phyloP scores from a whole-genome alignment of 345 rosid species.

The Hypericum androsaemum region DNA sequence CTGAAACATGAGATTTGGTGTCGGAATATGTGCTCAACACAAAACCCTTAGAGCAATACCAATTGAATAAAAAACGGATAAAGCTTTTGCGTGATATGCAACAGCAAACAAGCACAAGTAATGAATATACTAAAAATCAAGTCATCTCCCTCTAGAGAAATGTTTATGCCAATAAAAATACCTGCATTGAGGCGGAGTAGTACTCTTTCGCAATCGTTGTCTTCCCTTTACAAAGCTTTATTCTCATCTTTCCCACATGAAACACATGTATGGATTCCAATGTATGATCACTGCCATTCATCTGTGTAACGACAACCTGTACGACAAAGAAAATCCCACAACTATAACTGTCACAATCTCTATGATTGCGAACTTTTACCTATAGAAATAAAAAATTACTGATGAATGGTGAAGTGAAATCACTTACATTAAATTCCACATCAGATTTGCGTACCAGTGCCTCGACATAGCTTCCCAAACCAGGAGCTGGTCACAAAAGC shows the following conservation, averaged over 20 bases:
- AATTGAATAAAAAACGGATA: no score
- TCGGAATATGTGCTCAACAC: no score
- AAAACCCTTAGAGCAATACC: no score
- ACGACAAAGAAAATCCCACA: not conserved
- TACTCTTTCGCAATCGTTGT: constrained; percentile 68
- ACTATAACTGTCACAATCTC: not conserved
- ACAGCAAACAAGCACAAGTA: no score
- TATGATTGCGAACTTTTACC: no score
- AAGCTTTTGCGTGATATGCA: no score
- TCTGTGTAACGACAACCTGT: constrained; percentile 77
- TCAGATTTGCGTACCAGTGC: constrained; percentile 87
- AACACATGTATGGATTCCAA: constrained; percentile 76
- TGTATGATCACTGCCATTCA: constrained; percentile 53
- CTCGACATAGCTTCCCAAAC: constrained; percentile 93
- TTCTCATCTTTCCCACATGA: constrained; percentile 95
- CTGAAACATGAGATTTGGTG: constrained; percentile 18
- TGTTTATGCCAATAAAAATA: constrained; percentile 13
- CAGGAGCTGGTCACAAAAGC: constrained; percentile 59
- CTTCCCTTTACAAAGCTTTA: constrained; percentile 79
- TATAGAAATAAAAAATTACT: no score
- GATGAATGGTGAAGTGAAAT: not conserved
- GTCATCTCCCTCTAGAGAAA: not conserved
- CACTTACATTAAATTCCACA: constrained; percentile 69
- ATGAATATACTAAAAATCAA: not conserved
- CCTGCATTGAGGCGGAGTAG: constrained; percentile 84